These are phyloP conservation scores for Alloteropsis angusta DNA, from an alignment of 202 grass and related monocot genomes.

Conservation along the genomic window DNA sequence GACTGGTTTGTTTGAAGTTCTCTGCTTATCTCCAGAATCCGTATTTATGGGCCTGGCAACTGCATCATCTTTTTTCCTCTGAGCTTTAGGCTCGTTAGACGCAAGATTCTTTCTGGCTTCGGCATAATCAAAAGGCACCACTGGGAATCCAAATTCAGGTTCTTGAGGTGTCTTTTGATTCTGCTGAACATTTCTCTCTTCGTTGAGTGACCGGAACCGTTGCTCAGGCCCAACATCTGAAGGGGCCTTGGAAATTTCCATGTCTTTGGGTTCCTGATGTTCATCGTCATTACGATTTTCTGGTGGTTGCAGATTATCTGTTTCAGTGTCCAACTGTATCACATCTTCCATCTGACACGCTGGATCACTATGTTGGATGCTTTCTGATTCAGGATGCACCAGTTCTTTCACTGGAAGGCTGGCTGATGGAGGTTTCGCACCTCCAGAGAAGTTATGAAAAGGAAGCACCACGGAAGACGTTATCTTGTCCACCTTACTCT, in stretches of 20 bases:
- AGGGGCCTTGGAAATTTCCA: slow-evolving; percentile 23
- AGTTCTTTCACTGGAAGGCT: slow-evolving; percentile 18
- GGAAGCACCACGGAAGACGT: slow-evolving; percentile 57
- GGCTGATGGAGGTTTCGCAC: slow-evolving; percentile 6
- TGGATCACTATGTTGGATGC: slow-evolving; percentile 31
- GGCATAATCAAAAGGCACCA: slow-evolving; percentile 53
- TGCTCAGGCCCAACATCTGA: slow-evolving; percentile 36
- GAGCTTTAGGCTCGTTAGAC: slow-evolving; percentile 39
- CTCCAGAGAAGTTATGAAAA: slow-evolving; percentile 61
- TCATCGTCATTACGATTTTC: slow-evolving; percentile 23
- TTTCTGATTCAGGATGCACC: slow-evolving; percentile 20
- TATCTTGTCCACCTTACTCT: slow-evolving; percentile 72
- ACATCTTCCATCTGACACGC: slow-evolving; percentile 47
- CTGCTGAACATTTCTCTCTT: slow-evolving; percentile 45
- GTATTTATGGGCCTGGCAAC: slow-evolving; percentile 41
- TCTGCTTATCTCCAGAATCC: slow-evolving; percentile 20
- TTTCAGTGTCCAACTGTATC: slow-evolving; percentile 45
- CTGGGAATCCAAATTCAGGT: slow-evolving; percentile 28
- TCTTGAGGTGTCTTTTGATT: slow-evolving; percentile 11
- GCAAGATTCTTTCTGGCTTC: slow-evolving; percentile 52
- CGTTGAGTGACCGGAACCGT: slow-evolving; percentile 44
- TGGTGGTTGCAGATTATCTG: slow-evolving; percentile 17
- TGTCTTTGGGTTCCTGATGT: slow-evolving; percentile 24
- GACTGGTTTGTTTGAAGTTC: slow-evolving; percentile 6
- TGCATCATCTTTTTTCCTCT: slow-evolving; percentile 30